Base-by-base conservation (phyloP, 2,329 filamentous ascomycete species). In the Tympanopsis confertula region DNA sequence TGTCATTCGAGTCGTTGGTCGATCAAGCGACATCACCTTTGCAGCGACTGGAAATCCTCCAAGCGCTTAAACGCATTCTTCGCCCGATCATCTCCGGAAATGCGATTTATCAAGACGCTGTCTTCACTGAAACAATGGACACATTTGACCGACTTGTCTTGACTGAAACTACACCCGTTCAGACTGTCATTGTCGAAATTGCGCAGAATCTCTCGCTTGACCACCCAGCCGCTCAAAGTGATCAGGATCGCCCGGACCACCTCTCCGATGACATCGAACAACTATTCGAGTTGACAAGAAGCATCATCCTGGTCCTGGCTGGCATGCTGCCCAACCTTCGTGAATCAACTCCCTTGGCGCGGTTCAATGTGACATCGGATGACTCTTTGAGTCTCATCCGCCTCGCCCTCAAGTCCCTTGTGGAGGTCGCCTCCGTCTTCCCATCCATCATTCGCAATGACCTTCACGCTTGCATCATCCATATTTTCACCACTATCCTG, bases 61-160 rank as follows among this genome's bases (percentile, higher is more conserved):
- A 82, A 53, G 91, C 89, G 1, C 68, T 98, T 30, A 93, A 91
- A 65, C 94, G 94, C 65, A 98, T 98, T 33, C 58, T 98, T 13
- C 83, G 91, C 39, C 91, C 93, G 3, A 86, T 87, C 37, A 89
- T 98, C 13, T 94, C 88, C 30, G 91, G 93, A 2, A 88, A 94
- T 57, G 89, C 91, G 4, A 94, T 98, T 44, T 98, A 96, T 52
- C 82, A 93, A 49, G 87, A 94, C 40, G 86, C 88, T 5, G 85
- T 98, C 35, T 98, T 98, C 56, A 85, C 87, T 0, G 91, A 98
- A 62, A 94, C 88, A 0, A 94, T 96, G 79, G 91, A 98, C 50
- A 74, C 94, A 38, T 73, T 98, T 3, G 89, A 96, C 57, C 78
- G 91, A 5, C 74, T 98, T 26, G 87, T 93, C 3, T 70, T 98